These are phyloP conservation scores for Fusarium tuaranense DNA, from an alignment of 2,329 filamentous ascomycete genomes.

Conservation along the genomic window DNA sequence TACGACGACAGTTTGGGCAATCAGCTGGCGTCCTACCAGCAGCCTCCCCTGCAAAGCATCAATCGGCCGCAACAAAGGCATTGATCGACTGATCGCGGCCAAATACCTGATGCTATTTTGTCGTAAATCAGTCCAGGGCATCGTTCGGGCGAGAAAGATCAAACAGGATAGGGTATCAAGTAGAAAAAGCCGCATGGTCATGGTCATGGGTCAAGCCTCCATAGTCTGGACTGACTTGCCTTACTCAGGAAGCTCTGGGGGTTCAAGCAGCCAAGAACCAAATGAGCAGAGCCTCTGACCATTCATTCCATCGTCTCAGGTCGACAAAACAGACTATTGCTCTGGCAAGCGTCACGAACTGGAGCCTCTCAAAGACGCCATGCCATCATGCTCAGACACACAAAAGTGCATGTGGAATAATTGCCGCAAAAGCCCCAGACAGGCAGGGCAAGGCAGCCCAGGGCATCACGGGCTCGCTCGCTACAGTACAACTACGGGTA, in stretches of 20 bases:
- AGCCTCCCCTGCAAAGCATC: conserved; percentile 31
- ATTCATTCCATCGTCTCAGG: conserved; percentile 19
- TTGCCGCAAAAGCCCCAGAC: conserved; percentile 28
- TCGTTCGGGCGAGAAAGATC: conserved; percentile 12
- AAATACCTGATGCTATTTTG: conserved; percentile 40
- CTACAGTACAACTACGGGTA: neutral
- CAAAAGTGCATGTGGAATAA: conserved; percentile 21
- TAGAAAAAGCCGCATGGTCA: conserved; percentile 27
- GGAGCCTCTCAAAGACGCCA: conserved; percentile 19
- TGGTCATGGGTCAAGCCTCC: conserved; percentile 17
- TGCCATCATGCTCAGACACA: conserved; percentile 27
- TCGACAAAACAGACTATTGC: conserved; percentile 8
- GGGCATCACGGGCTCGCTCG: neutral
- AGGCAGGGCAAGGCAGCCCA: neutral
- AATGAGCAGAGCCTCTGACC: conserved; percentile 35
- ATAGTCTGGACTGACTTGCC: conserved; percentile 13
- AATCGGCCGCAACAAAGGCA: conserved; percentile 31
- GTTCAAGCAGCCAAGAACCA: conserved; percentile 23
- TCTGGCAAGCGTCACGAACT: conserved; percentile 25
- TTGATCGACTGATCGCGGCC: conserved; percentile 45
- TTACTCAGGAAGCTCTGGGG: conserved; percentile 20
- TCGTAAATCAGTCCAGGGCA: conserved; percentile 27
- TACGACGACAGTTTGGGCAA: conserved; percentile 34
- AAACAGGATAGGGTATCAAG: conserved; percentile 31
- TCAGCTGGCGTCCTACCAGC: conserved; percentile 28